These are phyloP conservation scores for Cyclospora cayetanensis DNA, from an alignment of 169 alveolate genomes.

Conservation along the genomic window DNA sequence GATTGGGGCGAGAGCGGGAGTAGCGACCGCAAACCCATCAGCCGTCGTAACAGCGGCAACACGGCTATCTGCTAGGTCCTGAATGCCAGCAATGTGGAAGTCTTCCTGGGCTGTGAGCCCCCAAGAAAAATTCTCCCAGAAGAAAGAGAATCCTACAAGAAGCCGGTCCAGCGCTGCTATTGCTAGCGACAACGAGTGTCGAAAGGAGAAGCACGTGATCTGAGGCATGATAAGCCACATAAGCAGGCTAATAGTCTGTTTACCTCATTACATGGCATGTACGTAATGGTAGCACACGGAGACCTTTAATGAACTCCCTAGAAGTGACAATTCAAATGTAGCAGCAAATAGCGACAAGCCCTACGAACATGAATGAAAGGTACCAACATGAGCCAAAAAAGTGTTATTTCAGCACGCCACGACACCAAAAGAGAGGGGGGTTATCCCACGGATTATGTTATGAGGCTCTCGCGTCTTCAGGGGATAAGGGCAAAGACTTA, in stretches of 20 bases:
- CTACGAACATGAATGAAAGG: background rate
- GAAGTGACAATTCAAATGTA: background rate
- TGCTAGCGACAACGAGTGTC: conserved; percentile 33
- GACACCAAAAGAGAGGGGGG: background rate
- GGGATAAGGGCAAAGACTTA: background rate
- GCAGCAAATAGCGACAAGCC: background rate
- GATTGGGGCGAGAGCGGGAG: conserved; percentile 11
- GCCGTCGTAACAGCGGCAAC: background rate
- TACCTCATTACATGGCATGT: too few species aligned
- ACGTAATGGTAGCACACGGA: too few species aligned
- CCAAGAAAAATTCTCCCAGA: conserved; percentile 1
- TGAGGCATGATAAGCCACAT: background rate
- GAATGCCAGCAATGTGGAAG: background rate
- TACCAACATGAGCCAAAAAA: background rate
- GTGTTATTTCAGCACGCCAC: too few species aligned
- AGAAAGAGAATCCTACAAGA: background rate
- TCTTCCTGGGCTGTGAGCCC: background rate
- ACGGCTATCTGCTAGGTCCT: background rate
- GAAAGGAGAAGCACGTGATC: conserved; percentile 17
- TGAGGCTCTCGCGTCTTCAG: background rate
- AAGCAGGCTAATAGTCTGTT: too few species aligned
- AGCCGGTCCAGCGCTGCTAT: conserved; percentile 9
- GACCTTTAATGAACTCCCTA: background rate
- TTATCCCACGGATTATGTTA: background rate
- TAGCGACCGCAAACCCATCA: background rate